Base-by-base conservation (phyloP, 805 yeast genomes). In the Teunomyces aglyptinius region DNA sequence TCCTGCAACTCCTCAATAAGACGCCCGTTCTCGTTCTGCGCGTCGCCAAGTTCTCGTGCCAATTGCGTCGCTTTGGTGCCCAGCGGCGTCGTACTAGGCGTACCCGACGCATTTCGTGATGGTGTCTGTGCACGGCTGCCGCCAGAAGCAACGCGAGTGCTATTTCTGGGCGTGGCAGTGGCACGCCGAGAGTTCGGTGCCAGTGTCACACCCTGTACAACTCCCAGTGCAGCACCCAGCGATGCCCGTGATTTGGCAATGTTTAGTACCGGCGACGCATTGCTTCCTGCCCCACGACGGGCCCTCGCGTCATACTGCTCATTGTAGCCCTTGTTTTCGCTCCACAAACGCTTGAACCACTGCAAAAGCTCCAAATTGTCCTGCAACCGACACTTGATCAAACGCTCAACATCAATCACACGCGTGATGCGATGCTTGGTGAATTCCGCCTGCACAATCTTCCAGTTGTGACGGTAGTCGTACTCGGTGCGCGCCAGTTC, bases 351-450 rank as follows among this genome's bases (percentile, higher is more conserved):
- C 60, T 87, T 84, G 59, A 89, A 75, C 97, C 97, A 94, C 68
- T 94, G 99, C 52, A 91, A 70, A 58, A 94, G 86, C 68, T 91
- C 98, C 57, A 94, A 76, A 65, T 94, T 94, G 61, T 92, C 98
- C 64, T 94, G 99, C 55, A 94, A 80, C 58, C 87, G 76, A 70
- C 97, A 94, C 65, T 88, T 89, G 63, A 87, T 81, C 49, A 94
- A 75, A 51, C 78, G 76, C 49, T 89, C 96, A 24, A 90, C 94
- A 24, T 90, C 91, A 26, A 94, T 81, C 13, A 80, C 76, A 56
- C 89, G 82, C 46, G 83, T 81, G 50, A 94, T 82, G 38, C 75
- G 71, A 60, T 89, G 89, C 55, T 73, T 80, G 29, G 79, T 75
- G 59, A 94, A 89, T n/a, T 83, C 79, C 19, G 85, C 73, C 67